A percentile compares a stretch with the other conserved stretches of the same genome.
phyloP scores from a whole-genome alignment of 345 rosid species.

The Eutrema heterophyllum region DNA sequence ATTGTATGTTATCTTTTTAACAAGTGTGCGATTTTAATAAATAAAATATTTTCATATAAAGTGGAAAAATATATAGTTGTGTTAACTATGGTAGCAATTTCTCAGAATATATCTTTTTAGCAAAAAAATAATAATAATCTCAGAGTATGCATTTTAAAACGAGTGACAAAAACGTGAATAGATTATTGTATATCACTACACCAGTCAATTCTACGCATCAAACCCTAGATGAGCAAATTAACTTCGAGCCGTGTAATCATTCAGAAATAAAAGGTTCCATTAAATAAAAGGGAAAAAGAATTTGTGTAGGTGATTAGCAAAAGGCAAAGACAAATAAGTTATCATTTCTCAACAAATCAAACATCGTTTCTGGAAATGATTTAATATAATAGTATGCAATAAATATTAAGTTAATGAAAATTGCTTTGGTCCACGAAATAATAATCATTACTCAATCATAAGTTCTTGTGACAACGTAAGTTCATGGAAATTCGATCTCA shows the following conservation, averaged over 20 bases:
- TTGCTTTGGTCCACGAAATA: slow-evolving; percentile 12
- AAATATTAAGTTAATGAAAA: background rate
- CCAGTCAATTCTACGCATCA: background rate
- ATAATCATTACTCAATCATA: slow-evolving; percentile 31
- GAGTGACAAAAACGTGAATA: background rate
- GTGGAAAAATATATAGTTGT: background rate
- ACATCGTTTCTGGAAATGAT: background rate
- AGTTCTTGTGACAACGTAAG: slow-evolving; percentile 11
- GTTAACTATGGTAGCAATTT: background rate
- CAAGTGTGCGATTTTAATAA: background rate
- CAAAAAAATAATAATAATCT: too few relatives aligned
- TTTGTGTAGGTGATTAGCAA: background rate
- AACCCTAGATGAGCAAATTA: slow-evolving; percentile 6
- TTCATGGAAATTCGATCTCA: slow-evolving; percentile 3
- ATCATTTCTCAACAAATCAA: slow-evolving; percentile 15
- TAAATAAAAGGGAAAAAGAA: background rate
- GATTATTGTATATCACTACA: background rate
- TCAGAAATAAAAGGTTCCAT: background rate
- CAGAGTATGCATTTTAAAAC: background rate
- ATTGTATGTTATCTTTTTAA: background rate
- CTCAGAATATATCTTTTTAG: too few relatives aligned
- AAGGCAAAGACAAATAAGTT: background rate
- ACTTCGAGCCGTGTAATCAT: slow-evolving; percentile 16
- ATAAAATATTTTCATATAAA: background rate
- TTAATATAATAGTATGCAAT: background rate